phyloP scores from a whole-genome alignment of 768 basidiomycete species.

The Cystofilobasidium capitatum region DNA sequence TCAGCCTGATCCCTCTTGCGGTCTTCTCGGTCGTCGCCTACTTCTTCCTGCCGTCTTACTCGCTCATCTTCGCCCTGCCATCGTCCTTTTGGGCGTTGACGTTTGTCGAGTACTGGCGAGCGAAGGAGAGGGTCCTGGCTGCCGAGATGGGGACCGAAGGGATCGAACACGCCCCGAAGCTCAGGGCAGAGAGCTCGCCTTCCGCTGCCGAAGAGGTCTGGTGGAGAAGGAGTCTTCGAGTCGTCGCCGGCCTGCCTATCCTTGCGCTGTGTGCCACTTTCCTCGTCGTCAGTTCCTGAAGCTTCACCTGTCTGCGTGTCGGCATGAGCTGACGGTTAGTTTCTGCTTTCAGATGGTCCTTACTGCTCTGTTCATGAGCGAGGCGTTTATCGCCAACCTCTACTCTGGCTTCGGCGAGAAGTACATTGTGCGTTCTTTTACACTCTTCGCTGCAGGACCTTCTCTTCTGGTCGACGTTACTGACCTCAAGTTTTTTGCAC shows the following conservation, averaged over 20 bases:
- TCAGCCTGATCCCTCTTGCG: slow-evolving; percentile 66
- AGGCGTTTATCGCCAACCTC: slow-evolving; percentile 78
- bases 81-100: slow-evolving; percentile 66
- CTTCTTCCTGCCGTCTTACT: slow-evolving; percentile 51
- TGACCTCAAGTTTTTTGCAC: neutral
- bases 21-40: slow-evolving; percentile 53
- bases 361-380: slow-evolving; percentile 61
- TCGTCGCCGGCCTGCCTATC: slow-evolving; percentile 59
- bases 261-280: slow-evolving; percentile 30
- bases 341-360: slow-evolving; percentile 62
- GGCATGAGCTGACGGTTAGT: too few relatives aligned
- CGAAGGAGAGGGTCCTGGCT: slow-evolving; percentile 72
- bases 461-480: too few relatives aligned
- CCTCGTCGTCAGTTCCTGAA: slow-evolving; percentile 33
- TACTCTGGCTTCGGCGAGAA: slow-evolving; percentile 79
- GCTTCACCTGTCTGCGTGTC: slow-evolving; percentile 46
- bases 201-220: slow-evolving; percentile 41
- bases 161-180: slow-evolving; percentile 39
- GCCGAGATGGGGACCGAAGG: slow-evolving; percentile 72
- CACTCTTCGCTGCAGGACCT: too few relatives aligned
- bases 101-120: slow-evolving; percentile 88
- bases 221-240: slow-evolving; percentile 64
- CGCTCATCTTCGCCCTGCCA: slow-evolving; percentile 22
- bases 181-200: slow-evolving; percentile 10
- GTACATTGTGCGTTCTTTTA: slow-evolving; percentile 55